Evolutionary conservation across 1,284 basidiomycete species (phyloP), one percentile per base, ranked within the genome.

Genomic region (Phaffia rhodozyma): DNA sequence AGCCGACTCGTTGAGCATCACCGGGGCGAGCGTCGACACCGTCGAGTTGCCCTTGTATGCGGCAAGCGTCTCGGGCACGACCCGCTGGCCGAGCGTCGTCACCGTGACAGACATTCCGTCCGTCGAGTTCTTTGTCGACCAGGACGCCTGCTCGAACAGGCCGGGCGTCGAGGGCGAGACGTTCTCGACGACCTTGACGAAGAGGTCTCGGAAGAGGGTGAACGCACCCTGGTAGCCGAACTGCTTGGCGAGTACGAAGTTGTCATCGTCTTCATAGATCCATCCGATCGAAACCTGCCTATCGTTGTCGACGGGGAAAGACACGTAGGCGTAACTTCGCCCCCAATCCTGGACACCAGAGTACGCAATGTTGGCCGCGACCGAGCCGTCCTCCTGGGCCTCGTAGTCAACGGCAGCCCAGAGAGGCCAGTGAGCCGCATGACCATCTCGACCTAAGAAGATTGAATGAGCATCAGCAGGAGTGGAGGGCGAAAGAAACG

Each of bases 301-400:
- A 25, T 56, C 59, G n/a, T 60, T 58, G 5, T 62, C 55, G 48
- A 66, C 62, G 2, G 68, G 65, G 62, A 71, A 71, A 27, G 59
- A 30, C 58, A 67, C 62, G 52, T 65, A 71, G 25, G 70, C 70
- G 60, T 71, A 71, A 0, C 66, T 60, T 23, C 48, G 62, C 43
- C 70, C 70, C 70, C 69, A 70, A 61, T 70, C 69, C 6, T 65
- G 56, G 16, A 70, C 68, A 52, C 69, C 69, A 16, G 62, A 58
- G 32, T 58, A 59, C 3, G 34, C 23, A 43, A 56, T 56, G 21
- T 43, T 30, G 34, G 51, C 20, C n/a, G 21, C 23, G 32, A 64
- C 48, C 9, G 55, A 60, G 23, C 65, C 67, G 18, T 61, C 49
- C 5, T 49, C 27, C 6, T 25, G 43, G 5, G 49, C 38, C 13